phyloP scores from a whole-genome alignment of 768 basidiomycete species.

The Rhodotorula diobovata region DNA sequence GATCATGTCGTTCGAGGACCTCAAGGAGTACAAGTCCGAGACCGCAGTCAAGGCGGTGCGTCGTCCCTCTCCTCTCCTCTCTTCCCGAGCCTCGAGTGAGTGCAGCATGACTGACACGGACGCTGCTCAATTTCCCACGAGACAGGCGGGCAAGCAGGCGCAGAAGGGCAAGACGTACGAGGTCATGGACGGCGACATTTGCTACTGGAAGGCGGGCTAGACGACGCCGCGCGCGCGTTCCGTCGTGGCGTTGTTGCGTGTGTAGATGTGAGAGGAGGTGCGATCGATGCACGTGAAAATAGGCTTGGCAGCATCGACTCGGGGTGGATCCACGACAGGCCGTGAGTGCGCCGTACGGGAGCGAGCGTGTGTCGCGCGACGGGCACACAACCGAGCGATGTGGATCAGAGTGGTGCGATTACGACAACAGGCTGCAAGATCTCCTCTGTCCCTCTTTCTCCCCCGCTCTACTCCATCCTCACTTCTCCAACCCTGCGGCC shows the following conservation, averaged over 20 bases:
- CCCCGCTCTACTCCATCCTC: background rate
- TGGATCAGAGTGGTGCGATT: background rate
- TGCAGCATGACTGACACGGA: background rate
- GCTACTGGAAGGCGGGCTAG: conserved; percentile 67
- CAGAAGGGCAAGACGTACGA: conserved; percentile 98
- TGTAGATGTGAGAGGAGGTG: too few species aligned
- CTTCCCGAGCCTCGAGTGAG: background rate
- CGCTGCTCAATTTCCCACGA: background rate
- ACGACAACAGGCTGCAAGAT: too few species aligned
- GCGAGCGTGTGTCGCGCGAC: too few species aligned
- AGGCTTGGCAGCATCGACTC: too few species aligned
- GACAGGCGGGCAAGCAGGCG: conserved; percentile 72
- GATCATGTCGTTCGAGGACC: conserved; percentile 86
- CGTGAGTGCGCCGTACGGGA: too few species aligned
- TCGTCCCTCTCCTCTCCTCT: background rate
- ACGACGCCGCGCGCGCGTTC: background rate
- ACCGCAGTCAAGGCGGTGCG: conserved; percentile 77
- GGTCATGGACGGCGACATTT: conserved; percentile 50
- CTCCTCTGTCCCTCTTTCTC: too few species aligned
- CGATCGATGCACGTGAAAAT: too few species aligned
- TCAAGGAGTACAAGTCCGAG: conserved; percentile 88
- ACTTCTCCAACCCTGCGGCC: too few species aligned
- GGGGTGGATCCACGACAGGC: too few species aligned
- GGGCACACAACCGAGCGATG: too few species aligned
- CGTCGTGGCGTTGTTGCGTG: too few species aligned